Percentiles rank a stretch among this genome's conserved stretches.
Evolutionary conservation across 1,284 basidiomycete genomes (phyloP).

Genomic region (Pulchroboletus neoregius): DNA sequence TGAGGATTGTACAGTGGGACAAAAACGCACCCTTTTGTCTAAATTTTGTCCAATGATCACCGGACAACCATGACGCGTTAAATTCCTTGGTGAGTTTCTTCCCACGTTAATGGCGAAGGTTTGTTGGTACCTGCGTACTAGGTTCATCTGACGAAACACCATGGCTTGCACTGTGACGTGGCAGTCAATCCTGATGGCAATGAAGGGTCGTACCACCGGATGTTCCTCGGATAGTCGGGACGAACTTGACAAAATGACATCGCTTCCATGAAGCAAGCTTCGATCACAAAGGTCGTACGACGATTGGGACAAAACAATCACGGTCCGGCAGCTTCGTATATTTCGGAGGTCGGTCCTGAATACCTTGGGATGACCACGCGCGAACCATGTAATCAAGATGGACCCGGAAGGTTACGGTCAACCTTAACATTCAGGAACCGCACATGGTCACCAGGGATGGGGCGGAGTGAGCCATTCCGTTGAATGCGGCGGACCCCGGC

Average conservation of each 20-base stretch:
- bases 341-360: slow-evolving; percentile 19
- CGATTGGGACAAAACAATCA: too few relatives aligned
- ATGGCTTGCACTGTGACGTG: slow-evolving; percentile 19
- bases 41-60: not conserved
- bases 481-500: too few relatives aligned
- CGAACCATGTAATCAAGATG: slow-evolving; percentile 13
- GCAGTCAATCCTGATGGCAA: slow-evolving; percentile 8
- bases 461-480: too few relatives aligned
- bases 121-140: not conserved
- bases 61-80: not conserved
- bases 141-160: slow-evolving; percentile 3
- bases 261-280: too few relatives aligned
- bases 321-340: too few relatives aligned
- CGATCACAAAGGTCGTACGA: too few relatives aligned
- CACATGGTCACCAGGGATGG: too few relatives aligned
- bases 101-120: slow-evolving; percentile 2
- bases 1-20: too few relatives aligned
- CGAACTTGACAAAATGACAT: not conserved
- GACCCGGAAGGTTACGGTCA: too few relatives aligned
- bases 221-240: slow-evolving; percentile 1
- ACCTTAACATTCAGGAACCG: too few relatives aligned
- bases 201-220: not conserved
- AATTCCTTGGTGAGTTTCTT: not conserved
- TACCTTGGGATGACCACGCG: not conserved
- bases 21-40: too few relatives aligned